These are phyloP conservation scores for Lonicera japonica DNA, from an alignment of 129 eudicot species.

Conservation along the genomic window DNA sequence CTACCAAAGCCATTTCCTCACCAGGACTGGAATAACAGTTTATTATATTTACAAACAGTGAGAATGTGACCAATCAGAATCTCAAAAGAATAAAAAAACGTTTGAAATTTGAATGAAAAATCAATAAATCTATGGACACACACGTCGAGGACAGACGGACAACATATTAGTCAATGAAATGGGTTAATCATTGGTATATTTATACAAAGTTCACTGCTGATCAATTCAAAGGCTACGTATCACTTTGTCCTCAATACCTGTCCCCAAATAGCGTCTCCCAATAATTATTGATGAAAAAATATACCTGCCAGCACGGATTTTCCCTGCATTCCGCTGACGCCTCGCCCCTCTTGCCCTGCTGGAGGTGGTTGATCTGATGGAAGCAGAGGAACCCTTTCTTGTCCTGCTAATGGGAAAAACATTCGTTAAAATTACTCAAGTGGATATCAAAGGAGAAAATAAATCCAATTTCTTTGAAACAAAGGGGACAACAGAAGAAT, in stretches of 20 bases:
- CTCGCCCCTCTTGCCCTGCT: slow-evolving; percentile 63
- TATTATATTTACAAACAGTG: neutral
- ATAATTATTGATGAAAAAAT: too few relatives aligned
- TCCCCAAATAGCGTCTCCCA: too few relatives aligned
- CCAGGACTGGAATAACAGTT: slow-evolving; percentile 48
- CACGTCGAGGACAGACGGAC: too few relatives aligned
- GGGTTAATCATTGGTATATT: too few relatives aligned
- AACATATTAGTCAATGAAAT: too few relatives aligned
- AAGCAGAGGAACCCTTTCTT: slow-evolving; percentile 67
- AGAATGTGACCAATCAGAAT: slow-evolving; percentile 1
- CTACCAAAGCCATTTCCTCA: slow-evolving; percentile 89
- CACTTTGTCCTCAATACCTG: too few relatives aligned
- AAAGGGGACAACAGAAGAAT: neutral
- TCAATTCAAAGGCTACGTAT: too few relatives aligned
- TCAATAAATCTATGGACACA: too few relatives aligned
- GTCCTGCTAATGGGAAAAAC: slow-evolving; percentile 39
- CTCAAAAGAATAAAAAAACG: slow-evolving; percentile 2
- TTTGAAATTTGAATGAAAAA: neutral
- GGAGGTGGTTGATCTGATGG: slow-evolving; percentile 49
- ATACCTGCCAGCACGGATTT: slow-evolving; percentile 99
- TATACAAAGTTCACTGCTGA: too few relatives aligned
- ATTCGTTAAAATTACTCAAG: neutral
- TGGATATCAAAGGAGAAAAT: neutral
- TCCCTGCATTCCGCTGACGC: slow-evolving; percentile 81
- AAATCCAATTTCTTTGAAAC: neutral